A percentile compares a stretch with the other conserved stretches of the same genome.
These are phyloP conservation scores for Vitis hybrid DNA, from an alignment of 177 flowering plant species.

Conservation along the genomic window DNA sequence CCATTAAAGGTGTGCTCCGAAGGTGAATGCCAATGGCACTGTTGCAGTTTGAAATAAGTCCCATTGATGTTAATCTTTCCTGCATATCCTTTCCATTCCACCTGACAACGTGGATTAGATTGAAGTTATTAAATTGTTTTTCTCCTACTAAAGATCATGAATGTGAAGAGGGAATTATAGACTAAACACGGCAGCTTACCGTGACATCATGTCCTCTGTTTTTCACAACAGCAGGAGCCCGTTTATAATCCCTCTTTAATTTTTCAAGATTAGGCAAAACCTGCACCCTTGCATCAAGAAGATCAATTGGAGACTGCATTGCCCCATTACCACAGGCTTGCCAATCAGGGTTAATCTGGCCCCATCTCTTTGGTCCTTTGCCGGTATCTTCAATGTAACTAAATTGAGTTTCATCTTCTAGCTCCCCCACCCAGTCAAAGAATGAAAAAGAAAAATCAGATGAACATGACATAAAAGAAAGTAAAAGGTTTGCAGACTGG, in stretches of 20 bases:
- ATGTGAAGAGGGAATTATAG: no score
- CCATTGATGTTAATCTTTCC: conserved; percentile 54
- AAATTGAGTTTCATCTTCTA: conserved; percentile 54
- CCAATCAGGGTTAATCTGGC: conserved; percentile 53
- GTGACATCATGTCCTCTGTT: conserved; percentile 73
- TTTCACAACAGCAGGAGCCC: conserved; percentile 40
- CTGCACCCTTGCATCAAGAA: conserved; percentile 32
- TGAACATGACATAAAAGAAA: not conserved
- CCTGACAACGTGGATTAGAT: conserved; percentile 26
- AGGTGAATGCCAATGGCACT: conserved; percentile 84
- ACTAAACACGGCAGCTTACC: conserved; percentile 28
- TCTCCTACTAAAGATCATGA: not conserved
- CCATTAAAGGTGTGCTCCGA: conserved; percentile 78
- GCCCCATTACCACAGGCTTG: conserved; percentile 46
- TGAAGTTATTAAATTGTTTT: no score
- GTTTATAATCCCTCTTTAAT: conserved; percentile 44
- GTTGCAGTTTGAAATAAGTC: conserved; percentile 41
- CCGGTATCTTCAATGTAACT: conserved; percentile 35
- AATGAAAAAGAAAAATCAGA: not conserved
- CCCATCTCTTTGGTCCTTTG: conserved; percentile 66
- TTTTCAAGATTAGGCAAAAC: conserved; percentile 32
- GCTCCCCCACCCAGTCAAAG: not conserved
- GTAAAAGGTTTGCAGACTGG: not conserved
- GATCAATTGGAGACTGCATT: conserved; percentile 77
- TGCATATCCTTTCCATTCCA: conserved; percentile 63